These are phyloP conservation scores for Sideroxylon spinosum DNA, from an alignment of 179 eudicot species.

Conservation along the genomic window DNA sequence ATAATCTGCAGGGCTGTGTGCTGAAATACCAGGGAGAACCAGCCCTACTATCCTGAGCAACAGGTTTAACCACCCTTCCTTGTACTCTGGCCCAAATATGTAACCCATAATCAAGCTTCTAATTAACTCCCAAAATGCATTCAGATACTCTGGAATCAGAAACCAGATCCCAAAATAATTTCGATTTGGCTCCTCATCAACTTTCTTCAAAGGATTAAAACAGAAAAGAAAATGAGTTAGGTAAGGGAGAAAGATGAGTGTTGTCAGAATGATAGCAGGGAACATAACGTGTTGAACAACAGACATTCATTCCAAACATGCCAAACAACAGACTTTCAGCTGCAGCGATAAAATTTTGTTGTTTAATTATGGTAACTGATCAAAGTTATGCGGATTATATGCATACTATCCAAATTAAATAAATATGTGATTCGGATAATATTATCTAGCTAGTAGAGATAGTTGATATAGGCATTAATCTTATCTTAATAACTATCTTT, in stretches of 20 bases:
- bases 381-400: too few relatives aligned
- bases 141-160: conserved; percentile 52
- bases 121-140: conserved; percentile 68
- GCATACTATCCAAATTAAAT: too few relatives aligned
- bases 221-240: neutral
- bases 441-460: too few relatives aligned
- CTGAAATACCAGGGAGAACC: conserved; percentile 61
- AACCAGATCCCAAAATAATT: conserved; percentile 50
- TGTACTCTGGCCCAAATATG: conserved; percentile 48
- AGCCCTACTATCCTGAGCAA: conserved; percentile 46
- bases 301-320: too few relatives aligned
- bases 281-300: too few relatives aligned
- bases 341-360: too few relatives aligned
- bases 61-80: conserved; percentile 55
- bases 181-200: conserved; percentile 70
- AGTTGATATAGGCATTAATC: too few relatives aligned
- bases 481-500: too few relatives aligned
- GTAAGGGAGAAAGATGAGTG: neutral
- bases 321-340: too few relatives aligned
- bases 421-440: too few relatives aligned
- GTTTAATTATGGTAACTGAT: too few relatives aligned
- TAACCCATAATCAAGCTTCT: conserved; percentile 52
- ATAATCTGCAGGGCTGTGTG: conserved; percentile 68
- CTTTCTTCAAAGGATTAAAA: conserved; percentile 30
- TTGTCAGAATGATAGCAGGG: too few relatives aligned